Evolutionary conservation across 192 early-diverging fungal species (phyloP), one percentile per base, ranked within the genome.

Genomic region (Podila epicladia): DNA sequence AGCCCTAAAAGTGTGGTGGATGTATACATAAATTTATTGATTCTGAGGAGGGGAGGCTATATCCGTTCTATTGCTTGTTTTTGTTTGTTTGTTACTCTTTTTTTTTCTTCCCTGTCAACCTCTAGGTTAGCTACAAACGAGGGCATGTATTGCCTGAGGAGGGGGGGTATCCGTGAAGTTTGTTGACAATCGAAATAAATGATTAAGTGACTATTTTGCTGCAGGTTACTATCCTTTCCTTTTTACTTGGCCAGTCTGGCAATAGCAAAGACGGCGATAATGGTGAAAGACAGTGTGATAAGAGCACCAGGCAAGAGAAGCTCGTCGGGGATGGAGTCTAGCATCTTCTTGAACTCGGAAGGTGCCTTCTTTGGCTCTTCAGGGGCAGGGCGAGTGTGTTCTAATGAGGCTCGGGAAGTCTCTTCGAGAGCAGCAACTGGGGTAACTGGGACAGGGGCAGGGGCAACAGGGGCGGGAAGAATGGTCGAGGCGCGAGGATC

Each of bases 301-400:
- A 90, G 67, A 24, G 87, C 87, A 13, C 85, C 87, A n/a, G 89
- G 89, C 24, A 90, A 64, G 32, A 90, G 67, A 28, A 85, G 65
- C 53, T 90, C 89, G 3, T 88, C 71, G 8, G 74, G 63, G 64
- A 73, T 76, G 62, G 60, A 84, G 15, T 72, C 72, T 41, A 74
- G 55, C 59, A 72, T 75, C 67, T 66, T 82, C 65, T 74, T 70
- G 60, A 74, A 67, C 28, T 82, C 75, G n/a, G 68, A 79, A 4
- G 70, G 61, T 12, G 65, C 60, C 70, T 79, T 79, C 76, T 72
- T 79, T 41, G 76, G 61, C 31, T 63, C 65, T 29, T 64, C 70
- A 31, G 76, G 76, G 22, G 26, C 24, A 6, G 69, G 50, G n/a
- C 67, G 68, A 19, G 74, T 49, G 45, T 57, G 55, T 45, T 79